Conservation (phyloP, 2,329 filamentous ascomycete genomes). For the Neonectria punicea region DNA sequence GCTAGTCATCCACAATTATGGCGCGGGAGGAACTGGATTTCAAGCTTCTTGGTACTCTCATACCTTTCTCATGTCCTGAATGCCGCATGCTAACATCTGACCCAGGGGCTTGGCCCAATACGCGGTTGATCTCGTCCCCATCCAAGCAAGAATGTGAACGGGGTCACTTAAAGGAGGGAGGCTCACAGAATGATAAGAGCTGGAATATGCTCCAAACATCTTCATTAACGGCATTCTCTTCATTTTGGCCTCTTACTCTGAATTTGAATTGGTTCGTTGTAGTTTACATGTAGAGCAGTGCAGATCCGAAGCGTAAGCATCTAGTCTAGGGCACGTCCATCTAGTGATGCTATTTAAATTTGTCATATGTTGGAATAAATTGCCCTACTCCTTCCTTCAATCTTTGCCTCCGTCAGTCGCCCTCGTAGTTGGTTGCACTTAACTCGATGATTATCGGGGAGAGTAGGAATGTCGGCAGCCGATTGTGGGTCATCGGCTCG, state of each 20-base stretch:
- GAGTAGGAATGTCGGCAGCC: background rate
- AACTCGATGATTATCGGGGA: background rate
- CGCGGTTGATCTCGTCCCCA: constrained; percentile 15
- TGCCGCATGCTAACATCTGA: constrained; percentile 31
- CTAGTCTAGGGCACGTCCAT: too few species aligned
- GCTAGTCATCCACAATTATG: constrained; percentile 43
- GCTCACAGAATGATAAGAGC: background rate
- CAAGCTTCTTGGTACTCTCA: constrained; percentile 39
- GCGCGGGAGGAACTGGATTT: constrained; percentile 42
- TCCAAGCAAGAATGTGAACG: background rate
- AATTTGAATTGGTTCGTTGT: background rate
- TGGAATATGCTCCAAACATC: background rate
- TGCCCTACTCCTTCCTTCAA: background rate
- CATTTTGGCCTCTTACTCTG: background rate
- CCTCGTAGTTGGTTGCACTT: background rate
- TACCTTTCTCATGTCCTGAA: background rate
- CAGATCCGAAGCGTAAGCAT: too few species aligned
- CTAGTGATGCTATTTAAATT: background rate
- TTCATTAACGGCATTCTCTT: background rate
- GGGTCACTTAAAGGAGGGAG: background rate
- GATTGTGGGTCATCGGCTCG: background rate
- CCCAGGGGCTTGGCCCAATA: constrained; percentile 38
- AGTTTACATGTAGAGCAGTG: too few species aligned
- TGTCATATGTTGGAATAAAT: background rate
- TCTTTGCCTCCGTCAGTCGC: background rate